A percentile compares a stretch with the other conserved stretches of the same genome.
phyloP scores from a whole-genome alignment of 1,139 yeast species.

The Scheffersomyces lignicola region DNA sequence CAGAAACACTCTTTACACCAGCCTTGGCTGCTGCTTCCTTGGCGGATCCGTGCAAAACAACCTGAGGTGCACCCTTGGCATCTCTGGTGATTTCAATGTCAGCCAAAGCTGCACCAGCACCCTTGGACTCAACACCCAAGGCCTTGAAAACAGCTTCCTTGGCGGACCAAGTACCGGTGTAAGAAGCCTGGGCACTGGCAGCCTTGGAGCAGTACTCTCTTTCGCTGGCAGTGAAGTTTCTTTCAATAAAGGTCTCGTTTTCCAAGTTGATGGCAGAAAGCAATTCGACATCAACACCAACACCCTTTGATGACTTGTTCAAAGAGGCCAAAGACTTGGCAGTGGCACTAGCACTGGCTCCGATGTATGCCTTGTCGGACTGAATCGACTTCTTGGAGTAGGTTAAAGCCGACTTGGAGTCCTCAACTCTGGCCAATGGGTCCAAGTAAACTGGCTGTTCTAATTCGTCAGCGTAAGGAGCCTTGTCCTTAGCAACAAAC shows the following conservation, averaged over 20 bases:
- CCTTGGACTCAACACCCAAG: constrained; percentile 82
- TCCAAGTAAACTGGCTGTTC: constrained; percentile 91
- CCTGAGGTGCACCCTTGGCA: constrained; percentile 79
- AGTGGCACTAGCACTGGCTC: constrained; percentile 41
- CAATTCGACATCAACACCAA: constrained; percentile 97
- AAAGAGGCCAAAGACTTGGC: constrained; percentile 50
- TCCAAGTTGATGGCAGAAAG: constrained; percentile 76
- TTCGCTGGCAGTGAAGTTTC: constrained; percentile 86
- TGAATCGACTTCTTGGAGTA: constrained; percentile 47
- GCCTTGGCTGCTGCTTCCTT: constrained; percentile 66
- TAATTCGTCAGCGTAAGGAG: constrained; percentile 87
- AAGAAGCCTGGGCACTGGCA: constrained; percentile 82
- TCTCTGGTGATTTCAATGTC: constrained; percentile 87
- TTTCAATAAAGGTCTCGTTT: constrained; percentile 84
- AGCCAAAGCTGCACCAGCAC: constrained; percentile 91
- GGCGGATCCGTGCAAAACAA: constrained; percentile 75
- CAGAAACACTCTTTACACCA: constrained; percentile 72
- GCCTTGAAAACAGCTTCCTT: constrained; percentile 99
- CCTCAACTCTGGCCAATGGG: constrained; percentile 85
- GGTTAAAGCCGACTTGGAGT: constrained; percentile 49
- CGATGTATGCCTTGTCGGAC: constrained; percentile 33
- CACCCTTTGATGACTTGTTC: constrained; percentile 61
- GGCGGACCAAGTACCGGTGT: constrained; percentile 98
- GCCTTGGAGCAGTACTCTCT: constrained; percentile 73
- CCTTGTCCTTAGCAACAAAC: constrained; percentile 89